Evolutionary conservation across 345 rosid genomes (phyloP), one percentile per base, ranked within the genome.

Genomic region (Brassica nigra): DNA sequence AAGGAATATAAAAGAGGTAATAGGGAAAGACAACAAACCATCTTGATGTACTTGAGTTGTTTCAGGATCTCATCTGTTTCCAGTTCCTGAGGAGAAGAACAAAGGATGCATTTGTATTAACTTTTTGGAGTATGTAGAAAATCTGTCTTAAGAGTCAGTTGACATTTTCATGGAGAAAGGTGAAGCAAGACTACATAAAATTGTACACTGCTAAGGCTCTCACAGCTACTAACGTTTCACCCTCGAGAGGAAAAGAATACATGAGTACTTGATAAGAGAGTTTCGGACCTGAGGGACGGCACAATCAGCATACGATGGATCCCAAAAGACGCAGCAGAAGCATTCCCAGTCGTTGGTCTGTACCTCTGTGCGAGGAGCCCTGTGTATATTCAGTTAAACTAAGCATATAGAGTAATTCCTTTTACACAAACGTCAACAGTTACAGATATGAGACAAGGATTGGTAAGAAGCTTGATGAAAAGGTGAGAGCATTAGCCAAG

Each of bases 281-380:
- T 34, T 42, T 68, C 49, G 10, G n/a, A 93, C 99, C 99, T 95
- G 99, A 81, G 90, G 92, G 65, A 78, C 94, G 30, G 92, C 90
- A 79, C 99, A 96, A 84, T 96, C 98, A 33, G 99, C 92, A 82
- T 75, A 95, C 11, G 81, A 55, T 47, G 97, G 95, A 81, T 96
- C 97, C 99, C 98, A 93, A 16, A 79, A 82, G 74, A 96, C 80
- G 81, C 88, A 86, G 78, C 91, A 88, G 78, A 86, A 96, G 87
- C 99, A 96, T 71, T 92, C 98, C 98, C 99, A 96, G 49, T 89
- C 81, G 82, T 89, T 90, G 76, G 90, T 91, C 84, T 96, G 99
- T 76, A 89, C 89, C 82, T 92, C 97, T 83, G 84, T 87, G 71
- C 90, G 86, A 59, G 99, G 99, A 73, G 98, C 99, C 92, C 99